Conservation (phyloP, 495 filamentous ascomycete genomes). For the Neurospora sp. region DNA sequence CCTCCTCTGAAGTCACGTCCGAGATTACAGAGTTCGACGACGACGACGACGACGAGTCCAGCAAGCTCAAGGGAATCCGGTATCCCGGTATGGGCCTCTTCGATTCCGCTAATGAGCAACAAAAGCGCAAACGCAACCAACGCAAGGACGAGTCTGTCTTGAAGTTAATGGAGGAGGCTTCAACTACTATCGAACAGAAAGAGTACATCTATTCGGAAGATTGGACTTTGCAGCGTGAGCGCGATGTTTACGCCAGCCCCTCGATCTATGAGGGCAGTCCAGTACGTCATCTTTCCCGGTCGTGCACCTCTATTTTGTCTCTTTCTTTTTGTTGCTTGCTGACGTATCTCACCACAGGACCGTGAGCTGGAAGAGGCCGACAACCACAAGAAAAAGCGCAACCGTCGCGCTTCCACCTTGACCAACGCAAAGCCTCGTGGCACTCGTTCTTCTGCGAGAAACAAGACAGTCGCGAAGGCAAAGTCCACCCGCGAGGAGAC, state of each 20-base stretch:
- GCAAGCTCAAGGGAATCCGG: constrained; percentile 61
- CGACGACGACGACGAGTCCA: constrained; percentile 27
- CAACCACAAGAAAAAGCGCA: constrained; percentile 14
- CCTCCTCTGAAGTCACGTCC: constrained; percentile 17
- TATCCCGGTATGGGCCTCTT: constrained; percentile 86
- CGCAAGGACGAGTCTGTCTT: constrained; percentile 67
- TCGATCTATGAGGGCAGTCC: constrained; percentile 35
- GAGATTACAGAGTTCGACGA: constrained; percentile 20
- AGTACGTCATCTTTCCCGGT: constrained; percentile 21
- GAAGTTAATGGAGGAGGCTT: constrained; percentile 59
- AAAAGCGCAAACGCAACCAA: constrained; percentile 76
- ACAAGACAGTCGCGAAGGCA: constrained; percentile 3
- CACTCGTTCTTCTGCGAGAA: constrained; percentile 10
- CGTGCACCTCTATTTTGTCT: background rate
- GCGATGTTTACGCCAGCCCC: constrained; percentile 41
- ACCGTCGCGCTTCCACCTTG: constrained; percentile 11
- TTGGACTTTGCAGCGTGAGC: constrained; percentile 42
- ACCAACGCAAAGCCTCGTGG: constrained; percentile 3
- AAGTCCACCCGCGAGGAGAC: background rate
- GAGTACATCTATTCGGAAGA: constrained; percentile 59
- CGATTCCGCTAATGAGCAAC: constrained; percentile 69
- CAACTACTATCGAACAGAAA: constrained; percentile 53
- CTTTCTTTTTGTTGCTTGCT: background rate
- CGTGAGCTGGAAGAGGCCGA: constrained; percentile 13
- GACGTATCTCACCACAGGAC: constrained; percentile 8